Evolutionary conservation across 2,329 filamentous ascomycete species (phyloP).

Genomic region (Aspergillus sp.): DNA sequence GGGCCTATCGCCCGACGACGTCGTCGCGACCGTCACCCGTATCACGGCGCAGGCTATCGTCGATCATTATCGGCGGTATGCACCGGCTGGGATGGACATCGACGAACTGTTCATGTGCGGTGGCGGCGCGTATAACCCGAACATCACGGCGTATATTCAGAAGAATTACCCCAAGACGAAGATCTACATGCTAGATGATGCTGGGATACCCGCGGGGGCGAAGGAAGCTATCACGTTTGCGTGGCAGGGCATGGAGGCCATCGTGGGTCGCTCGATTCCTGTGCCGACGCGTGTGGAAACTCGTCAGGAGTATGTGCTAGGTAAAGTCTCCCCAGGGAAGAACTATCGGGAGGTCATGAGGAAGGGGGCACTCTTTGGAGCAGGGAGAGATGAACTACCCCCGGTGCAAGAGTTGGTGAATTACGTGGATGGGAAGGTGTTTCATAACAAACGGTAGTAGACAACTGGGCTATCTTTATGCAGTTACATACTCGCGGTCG

Average conservation of each 20-base stretch:
- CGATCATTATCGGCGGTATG: constrained; percentile 50
- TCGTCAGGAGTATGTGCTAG: constrained; percentile 51
- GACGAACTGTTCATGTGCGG: constrained; percentile 58
- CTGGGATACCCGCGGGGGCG: constrained; percentile 56
- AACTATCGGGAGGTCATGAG: constrained; percentile 57
- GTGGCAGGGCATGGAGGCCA: constrained; percentile 60
- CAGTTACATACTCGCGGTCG: background rate
- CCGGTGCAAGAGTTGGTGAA: constrained; percentile 54
- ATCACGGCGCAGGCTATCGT: constrained; percentile 61
- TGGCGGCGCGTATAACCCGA: constrained; percentile 22
- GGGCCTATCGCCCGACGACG: no score
- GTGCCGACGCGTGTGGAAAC: constrained; percentile 58
- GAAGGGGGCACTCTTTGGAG: constrained; percentile 54
- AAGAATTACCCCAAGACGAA: constrained; percentile 48
- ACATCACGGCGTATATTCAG: constrained; percentile 56
- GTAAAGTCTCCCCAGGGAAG: constrained; percentile 55
- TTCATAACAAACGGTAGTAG: constrained; percentile 47
- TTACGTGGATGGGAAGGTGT: constrained; percentile 49
- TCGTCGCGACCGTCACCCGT: constrained; percentile 40
- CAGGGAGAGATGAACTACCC: constrained; percentile 41
- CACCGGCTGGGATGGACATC: constrained; percentile 46
- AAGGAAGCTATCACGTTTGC: constrained; percentile 63
- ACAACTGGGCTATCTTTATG: background rate
- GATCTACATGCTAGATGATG: constrained; percentile 58
- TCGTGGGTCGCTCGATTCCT: constrained; percentile 56